Conservation (phyloP, 2,329 filamentous ascomycete genomes). For the Plenodomus lindquistii region DNA sequence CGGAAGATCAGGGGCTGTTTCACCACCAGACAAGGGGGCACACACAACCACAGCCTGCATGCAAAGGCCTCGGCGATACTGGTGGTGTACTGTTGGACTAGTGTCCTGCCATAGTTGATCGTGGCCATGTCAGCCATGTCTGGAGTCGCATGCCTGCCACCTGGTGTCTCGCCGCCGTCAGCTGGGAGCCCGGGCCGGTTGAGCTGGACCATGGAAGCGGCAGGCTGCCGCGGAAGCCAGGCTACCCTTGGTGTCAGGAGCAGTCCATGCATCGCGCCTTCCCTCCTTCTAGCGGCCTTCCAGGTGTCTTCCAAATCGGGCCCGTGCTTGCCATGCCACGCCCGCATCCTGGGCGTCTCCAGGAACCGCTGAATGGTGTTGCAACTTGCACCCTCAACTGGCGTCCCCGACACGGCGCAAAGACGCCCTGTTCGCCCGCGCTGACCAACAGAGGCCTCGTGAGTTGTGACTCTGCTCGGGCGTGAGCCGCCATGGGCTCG, state of each 20-base stretch:
- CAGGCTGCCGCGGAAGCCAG: not conserved
- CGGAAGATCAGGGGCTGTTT: conserved; percentile 27
- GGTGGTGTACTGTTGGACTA: too few relatives aligned
- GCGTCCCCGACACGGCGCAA: not conserved
- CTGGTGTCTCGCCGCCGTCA: conserved; percentile 16
- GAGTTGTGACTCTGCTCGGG: too few relatives aligned
- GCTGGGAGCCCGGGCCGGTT: conserved; percentile 19
- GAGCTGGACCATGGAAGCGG: too few relatives aligned
- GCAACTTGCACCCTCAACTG: conserved; percentile 7
- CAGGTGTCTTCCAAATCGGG: conserved; percentile 21
- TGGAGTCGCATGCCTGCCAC: conserved; percentile 1
- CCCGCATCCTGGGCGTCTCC: conserved; percentile 12
- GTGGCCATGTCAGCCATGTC: too few relatives aligned
- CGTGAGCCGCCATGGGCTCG: too few relatives aligned
- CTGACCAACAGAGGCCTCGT: not conserved
- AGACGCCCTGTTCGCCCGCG: not conserved
- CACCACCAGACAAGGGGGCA: conserved; percentile 15
- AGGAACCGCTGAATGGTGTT: conserved; percentile 18
- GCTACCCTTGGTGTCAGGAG: conserved; percentile 2
- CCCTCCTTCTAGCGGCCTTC: conserved; percentile 33
- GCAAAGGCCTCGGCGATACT: conserved; percentile 9
- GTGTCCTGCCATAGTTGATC: too few relatives aligned
- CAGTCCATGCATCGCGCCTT: conserved; percentile 20
- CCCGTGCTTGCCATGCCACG: too few relatives aligned
- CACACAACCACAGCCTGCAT: not conserved